Evolutionary conservation across 352 stramenopile species (phyloP).

Genomic region (Phytophthora agathidicida): DNA sequence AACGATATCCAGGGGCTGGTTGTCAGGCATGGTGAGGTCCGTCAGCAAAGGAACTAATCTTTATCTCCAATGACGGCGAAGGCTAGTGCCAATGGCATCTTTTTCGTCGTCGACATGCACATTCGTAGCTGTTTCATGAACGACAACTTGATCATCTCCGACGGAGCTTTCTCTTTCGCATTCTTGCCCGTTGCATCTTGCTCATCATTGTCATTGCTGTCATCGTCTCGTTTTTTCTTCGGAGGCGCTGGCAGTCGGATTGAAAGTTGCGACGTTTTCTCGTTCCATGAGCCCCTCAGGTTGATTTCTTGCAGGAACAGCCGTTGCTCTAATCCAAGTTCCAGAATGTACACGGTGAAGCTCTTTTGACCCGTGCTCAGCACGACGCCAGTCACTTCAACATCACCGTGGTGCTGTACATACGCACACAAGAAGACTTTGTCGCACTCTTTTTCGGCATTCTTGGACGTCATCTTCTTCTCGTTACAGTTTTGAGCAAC

Average conservation of each 20-base stretch:
- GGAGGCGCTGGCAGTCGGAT: slow-evolving; percentile 35
- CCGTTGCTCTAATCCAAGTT: slow-evolving; percentile 75
- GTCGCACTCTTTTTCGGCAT: slow-evolving; percentile 79
- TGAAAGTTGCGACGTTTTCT: slow-evolving; percentile 53
- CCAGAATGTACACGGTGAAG: slow-evolving; percentile 80
- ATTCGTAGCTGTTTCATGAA: slow-evolving; percentile 73
- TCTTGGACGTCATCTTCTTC: slow-evolving; percentile 87
- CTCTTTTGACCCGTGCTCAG: slow-evolving; percentile 75
- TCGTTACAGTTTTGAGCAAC: slow-evolving; percentile 84
- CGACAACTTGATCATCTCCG: slow-evolving; percentile 42
- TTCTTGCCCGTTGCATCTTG: slow-evolving; percentile 4
- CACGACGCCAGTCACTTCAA: slow-evolving; percentile 74
- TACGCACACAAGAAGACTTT: slow-evolving; percentile 85
- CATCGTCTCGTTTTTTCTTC: slow-evolving; percentile 12
- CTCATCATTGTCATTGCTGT: slow-evolving; percentile 5
- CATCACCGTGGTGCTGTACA: slow-evolving; percentile 61
- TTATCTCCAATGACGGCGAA: slow-evolving; percentile 61
- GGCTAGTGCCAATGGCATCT: slow-evolving; percentile 66
- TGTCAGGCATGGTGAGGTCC: too few species aligned
- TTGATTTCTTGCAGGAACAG: slow-evolving; percentile 58
- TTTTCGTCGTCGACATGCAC: slow-evolving; percentile 66
- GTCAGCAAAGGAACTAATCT: too few species aligned
- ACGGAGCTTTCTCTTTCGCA: slow-evolving; percentile 1
- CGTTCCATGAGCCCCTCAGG: slow-evolving; percentile 52
- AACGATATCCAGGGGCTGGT: neutral